Base-by-base conservation (phyloP, 2,329 filamentous ascomycete genomes). In the Cadophora sp. region DNA sequence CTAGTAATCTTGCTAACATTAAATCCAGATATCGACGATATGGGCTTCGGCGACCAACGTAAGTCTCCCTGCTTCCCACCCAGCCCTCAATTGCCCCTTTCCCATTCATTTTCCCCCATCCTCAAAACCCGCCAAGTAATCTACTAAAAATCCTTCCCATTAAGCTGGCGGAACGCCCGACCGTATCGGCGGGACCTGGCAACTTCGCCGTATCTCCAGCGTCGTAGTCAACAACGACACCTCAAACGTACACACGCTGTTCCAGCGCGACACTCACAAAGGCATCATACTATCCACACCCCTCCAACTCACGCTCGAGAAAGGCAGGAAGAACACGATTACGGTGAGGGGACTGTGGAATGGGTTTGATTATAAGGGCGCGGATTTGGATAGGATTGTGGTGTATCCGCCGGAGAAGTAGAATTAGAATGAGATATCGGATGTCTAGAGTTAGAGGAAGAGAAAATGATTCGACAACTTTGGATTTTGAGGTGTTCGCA, bases 281-380 rank as follows among this genome's bases (percentile, higher is more conserved):
- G 85, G 87, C 0, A 84, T 89, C 14, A 82, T 90, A 26, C 71
- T 89, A 2, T 87, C 85, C 6, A 84, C 87, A 0, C 85, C 87
- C 4, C 77, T 90, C 34, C 78, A 84, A 66, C 69, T 90, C 65
- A 83, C 82, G 0, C 76, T 90, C 19, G 79, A 84, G 37, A 82
- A 86, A 73, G 86, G 87, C 2, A 34, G 37, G 2, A 79, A 78
- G 12, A 86, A 87, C 69, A 85, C 81, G 0, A 87, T 90, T 62
- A 86, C 84, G 1, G 80, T 90, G 27, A 86, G 87, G 0, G 87
- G 87, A 0, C 68, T 89, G 56, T 81, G 77, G 59, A 89, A 89
- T 65, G 86, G 86, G 0, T 80, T 86, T 58, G 84, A 87, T 65
- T 80, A 82, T 22, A 87, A 86, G 75, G 86, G 86, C 0, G 87